A percentile compares a stretch with the other conserved stretches of the same genome.
phyloP scores from a whole-genome alignment of 495 filamentous ascomycete genomes.

The Neurospora tetraspora region DNA sequence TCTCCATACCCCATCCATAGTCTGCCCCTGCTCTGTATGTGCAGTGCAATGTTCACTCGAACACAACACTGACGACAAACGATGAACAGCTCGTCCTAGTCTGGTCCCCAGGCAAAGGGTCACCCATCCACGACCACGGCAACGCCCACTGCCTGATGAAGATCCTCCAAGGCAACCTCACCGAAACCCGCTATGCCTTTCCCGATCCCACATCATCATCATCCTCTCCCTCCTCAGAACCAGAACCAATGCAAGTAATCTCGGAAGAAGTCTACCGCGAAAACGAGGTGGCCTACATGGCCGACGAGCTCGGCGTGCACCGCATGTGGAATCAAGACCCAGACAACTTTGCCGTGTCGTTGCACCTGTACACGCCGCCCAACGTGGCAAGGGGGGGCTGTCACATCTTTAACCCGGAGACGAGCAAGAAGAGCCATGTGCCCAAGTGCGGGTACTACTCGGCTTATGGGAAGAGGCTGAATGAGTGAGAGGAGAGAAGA shows the following conservation, averaged over 20 bases:
- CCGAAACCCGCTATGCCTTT: constrained; percentile 72
- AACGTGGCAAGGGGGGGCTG: constrained; percentile 71
- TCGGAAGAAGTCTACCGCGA: constrained; percentile 44
- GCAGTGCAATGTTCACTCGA: neutral
- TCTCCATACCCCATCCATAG: neutral
- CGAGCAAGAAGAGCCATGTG: constrained; percentile 62
- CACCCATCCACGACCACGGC: constrained; percentile 80
- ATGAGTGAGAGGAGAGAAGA: constrained; percentile 9
- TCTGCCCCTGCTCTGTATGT: neutral
- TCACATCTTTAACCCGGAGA: constrained; percentile 59
- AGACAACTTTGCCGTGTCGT: constrained; percentile 63
- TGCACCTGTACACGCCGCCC: constrained; percentile 87
- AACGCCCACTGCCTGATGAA: constrained; percentile 68
- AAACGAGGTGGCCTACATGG: constrained; percentile 33
- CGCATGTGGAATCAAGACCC: constrained; percentile 65
- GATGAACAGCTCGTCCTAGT: constrained; percentile 64
- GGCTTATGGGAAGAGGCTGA: constrained; percentile 39
- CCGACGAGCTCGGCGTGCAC: constrained; percentile 62
- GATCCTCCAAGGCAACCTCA: constrained; percentile 64
- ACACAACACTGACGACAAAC: constrained; percentile 1
- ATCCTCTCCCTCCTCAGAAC: constrained; percentile 37
- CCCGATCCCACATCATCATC: constrained; percentile 45
- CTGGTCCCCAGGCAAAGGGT: constrained; percentile 84
- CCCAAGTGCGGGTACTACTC: constrained; percentile 55
- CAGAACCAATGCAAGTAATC: constrained; percentile 34